These are phyloP conservation scores for Chrysoporthe cubensis DNA, from an alignment of 2,329 filamentous ascomycete species.

Conservation along the genomic window DNA sequence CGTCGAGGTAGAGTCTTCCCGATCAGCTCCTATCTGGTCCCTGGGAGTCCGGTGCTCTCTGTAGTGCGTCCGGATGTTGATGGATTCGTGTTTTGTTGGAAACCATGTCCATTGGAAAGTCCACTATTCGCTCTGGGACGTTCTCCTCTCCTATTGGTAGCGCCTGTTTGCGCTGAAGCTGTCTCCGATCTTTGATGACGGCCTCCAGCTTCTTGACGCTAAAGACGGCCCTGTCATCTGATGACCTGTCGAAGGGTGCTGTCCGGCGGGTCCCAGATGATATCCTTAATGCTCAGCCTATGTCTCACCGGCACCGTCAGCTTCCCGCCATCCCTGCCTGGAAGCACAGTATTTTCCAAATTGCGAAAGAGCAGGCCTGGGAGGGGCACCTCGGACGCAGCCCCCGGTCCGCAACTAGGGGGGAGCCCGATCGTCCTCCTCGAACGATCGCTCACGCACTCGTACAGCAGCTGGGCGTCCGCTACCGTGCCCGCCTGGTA, in stretches of 20 bases:
- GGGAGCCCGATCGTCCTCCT: constrained; percentile 40
- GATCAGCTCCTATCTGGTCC: too few species aligned
- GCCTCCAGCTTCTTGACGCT: too few species aligned
- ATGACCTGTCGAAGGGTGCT: constrained; percentile 34
- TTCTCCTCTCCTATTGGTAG: background rate
- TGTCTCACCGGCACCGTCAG: constrained; percentile 33
- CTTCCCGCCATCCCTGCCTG: constrained; percentile 22
- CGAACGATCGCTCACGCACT: constrained; percentile 43
- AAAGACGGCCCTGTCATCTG: constrained; percentile 11
- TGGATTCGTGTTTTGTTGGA: too few species aligned
- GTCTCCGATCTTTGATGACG: too few species aligned
- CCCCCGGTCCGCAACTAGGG: background rate
- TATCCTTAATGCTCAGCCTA: constrained; percentile 39
- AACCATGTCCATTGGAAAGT: too few species aligned
- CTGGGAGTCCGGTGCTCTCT: too few species aligned
- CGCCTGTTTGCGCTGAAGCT: too few species aligned
- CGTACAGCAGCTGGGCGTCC: constrained; percentile 61
- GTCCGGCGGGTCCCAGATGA: constrained; percentile 44
- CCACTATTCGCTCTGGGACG: too few species aligned
- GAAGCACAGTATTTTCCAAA: constrained; percentile 30
- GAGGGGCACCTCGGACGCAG: constrained; percentile 7
- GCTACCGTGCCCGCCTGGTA: constrained; percentile 68
- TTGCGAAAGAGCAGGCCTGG: constrained; percentile 39
- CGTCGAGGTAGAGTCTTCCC: too few species aligned
- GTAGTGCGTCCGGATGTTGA: too few species aligned